Percentiles rank a stretch among this genome's conserved stretches.
Conservation (phyloP, 345 rosid species). For the Populus pruinosa region DNA sequence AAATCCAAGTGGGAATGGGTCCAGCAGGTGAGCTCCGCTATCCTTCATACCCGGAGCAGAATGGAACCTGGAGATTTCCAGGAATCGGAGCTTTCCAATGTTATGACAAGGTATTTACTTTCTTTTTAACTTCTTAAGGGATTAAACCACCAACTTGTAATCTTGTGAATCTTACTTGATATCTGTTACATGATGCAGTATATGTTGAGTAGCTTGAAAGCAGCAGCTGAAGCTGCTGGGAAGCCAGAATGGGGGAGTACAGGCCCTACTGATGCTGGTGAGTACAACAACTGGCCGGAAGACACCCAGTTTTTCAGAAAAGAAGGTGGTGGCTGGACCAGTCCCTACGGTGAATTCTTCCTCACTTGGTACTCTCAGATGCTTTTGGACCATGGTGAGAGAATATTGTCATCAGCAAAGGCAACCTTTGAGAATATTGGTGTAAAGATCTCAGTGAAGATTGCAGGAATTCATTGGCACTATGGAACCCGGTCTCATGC, state of each 20-base stretch:
- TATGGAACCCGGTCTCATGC: slow-evolving; percentile 93
- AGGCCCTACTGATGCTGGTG: slow-evolving; percentile 96
- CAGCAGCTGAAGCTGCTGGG: slow-evolving; percentile 83
- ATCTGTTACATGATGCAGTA: slow-evolving; percentile 48
- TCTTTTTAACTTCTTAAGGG: neutral
- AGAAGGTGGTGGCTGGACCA: slow-evolving; percentile 85
- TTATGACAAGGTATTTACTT: slow-evolving; percentile 64
- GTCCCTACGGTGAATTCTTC: slow-evolving; percentile 82
- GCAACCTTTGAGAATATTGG: slow-evolving; percentile 42
- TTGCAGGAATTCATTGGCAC: slow-evolving; percentile 99
- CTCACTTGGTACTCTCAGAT: slow-evolving; percentile 88
- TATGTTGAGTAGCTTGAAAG: slow-evolving; percentile 72
- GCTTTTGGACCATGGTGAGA: slow-evolving; percentile 77
- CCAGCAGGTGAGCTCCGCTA: slow-evolving; percentile 97
- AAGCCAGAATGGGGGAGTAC: slow-evolving; percentile 93
- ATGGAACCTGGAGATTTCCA: slow-evolving; percentile 92
- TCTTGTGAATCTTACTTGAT: neutral
- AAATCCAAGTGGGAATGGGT: slow-evolving; percentile 99
- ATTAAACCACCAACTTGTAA: neutral
- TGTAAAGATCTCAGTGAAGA: slow-evolving; percentile 75
- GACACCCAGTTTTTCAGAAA: slow-evolving; percentile 77
- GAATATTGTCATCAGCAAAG: slow-evolving; percentile 65
- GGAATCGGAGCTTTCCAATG: slow-evolving; percentile 99
- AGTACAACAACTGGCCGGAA: slow-evolving; percentile 95
- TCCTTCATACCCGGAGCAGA: slow-evolving; percentile 83